These are phyloP conservation scores for Mentha longifolia DNA, from an alignment of 257 asterid genomes.

Conservation along the genomic window DNA sequence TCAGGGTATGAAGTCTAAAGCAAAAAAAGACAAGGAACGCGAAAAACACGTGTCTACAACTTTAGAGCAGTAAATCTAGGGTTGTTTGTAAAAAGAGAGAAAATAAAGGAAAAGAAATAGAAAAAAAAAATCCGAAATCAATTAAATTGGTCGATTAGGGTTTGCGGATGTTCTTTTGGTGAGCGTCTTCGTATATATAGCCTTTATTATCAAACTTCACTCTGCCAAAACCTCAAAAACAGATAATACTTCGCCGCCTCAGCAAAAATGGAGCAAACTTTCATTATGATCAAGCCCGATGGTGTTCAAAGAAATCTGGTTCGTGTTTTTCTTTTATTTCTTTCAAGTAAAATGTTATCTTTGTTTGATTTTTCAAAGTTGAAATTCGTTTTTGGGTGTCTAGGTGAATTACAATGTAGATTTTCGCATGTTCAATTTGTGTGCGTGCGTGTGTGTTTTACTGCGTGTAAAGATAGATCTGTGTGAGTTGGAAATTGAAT, in stretches of 20 bases:
- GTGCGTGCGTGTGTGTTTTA: neutral
- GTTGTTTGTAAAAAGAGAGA: neutral
- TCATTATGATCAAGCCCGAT: constrained; percentile 99
- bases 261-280: constrained; percentile 86
- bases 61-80: neutral
- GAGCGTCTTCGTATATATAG: constrained; percentile 18
- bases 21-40: neutral
- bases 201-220: constrained; percentile 22
- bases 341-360: neutral
- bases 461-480: neutral
- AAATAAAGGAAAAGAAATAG: neutral
- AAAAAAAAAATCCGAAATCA: neutral
- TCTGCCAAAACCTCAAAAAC: neutral
- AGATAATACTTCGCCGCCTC: constrained; percentile 15
- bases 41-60: constrained; percentile 1
- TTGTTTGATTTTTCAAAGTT: too few species aligned
- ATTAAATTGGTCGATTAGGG: constrained; percentile 21
- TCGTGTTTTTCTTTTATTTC: constrained; percentile 15
- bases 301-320: constrained; percentile 99
- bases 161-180: constrained; percentile 2
- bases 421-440: neutral
- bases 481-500: neutral
- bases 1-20: neutral
- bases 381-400: too few species aligned
- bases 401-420: too few species aligned